Base-by-base conservation (phyloP, 225 moss, liverwort and hornwort species). In the Takakia lepidozioides region DNA sequence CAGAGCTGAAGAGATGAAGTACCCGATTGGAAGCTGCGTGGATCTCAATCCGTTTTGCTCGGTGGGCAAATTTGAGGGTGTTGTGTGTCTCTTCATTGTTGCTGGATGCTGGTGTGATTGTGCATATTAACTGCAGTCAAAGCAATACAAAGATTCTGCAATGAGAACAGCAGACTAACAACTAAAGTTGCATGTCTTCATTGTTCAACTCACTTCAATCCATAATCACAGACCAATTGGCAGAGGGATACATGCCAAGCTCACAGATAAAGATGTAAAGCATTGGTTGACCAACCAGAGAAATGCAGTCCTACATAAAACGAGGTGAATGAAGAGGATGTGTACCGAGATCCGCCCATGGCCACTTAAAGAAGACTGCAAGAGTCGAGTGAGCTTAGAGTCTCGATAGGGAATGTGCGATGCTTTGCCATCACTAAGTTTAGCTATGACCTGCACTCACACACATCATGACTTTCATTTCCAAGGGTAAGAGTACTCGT, bases 1-100 rank as follows among this genome's bases (percentile, higher is more conserved):
- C n/a, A n/a, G n/a, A n/a, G n/a, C n/a, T n/a, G n/a, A n/a, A n/a
- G 11, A 32, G 32, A 32, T 32, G 7, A 11, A 7, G 11, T 81
- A 93, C 93, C 81, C 88, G 75, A 35, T 93, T 93, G 16, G 88
- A 83, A 35, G 93, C 68, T 34, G 83, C 85, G 64, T 93, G 93
- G 18, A 93, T 93, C 66, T 93, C 93, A 59, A 93, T 84, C 42
- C 93, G 85, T 45, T 93, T 93, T 46, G 93, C 83, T 72, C 93
- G 65, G 67, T 93, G 93, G 10, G 93, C 93, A 52, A 93, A 93
- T 63, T 93, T 93, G 55, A 93, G 69, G 0, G 93, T 93, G 50
- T 93, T 93, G 55, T 93, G 93, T 41, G 93, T 93, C 73, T 93
- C 93, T 65, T 93, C 93, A 57, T 84, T 93, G 61, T 93, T 93